Conservation (phyloP, 2,329 filamentous ascomycete genomes). For the Curvularia lunata region DNA sequence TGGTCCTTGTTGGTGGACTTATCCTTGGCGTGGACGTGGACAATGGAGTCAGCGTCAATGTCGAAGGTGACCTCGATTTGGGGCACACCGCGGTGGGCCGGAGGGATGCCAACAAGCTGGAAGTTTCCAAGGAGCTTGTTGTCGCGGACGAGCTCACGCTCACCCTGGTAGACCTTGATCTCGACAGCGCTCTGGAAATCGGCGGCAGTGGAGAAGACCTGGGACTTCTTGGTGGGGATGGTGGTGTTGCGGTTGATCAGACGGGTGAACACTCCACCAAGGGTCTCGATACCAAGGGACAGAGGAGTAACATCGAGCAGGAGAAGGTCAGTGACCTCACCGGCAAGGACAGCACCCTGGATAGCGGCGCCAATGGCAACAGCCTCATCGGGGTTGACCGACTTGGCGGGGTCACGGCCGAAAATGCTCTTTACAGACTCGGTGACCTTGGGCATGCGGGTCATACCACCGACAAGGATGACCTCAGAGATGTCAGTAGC, state of each 20-base stretch:
- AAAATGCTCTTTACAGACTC: conserved; percentile 98
- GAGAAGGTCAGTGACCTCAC: conserved; percentile 94
- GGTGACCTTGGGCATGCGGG: conserved; percentile 97
- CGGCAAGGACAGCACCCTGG: conserved; percentile 93
- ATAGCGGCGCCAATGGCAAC: conserved; percentile 97
- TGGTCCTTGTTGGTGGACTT: conserved; percentile 99
- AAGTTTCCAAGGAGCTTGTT: conserved; percentile 99
- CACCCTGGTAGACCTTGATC: conserved; percentile 99
- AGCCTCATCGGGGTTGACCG: conserved; percentile 97
- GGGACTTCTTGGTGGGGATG: conserved; percentile 98
- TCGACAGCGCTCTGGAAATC: conserved; percentile 99
- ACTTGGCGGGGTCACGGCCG: conserved; percentile 94
- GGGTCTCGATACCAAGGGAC: conserved; percentile 97
- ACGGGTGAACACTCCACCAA: conserved; percentile 96
- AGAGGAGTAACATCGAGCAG: conserved; percentile 95
- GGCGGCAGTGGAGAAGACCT: conserved; percentile 95
- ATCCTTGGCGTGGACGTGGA: conserved; percentile 97
- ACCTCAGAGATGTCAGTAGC: conserved; percentile 97
- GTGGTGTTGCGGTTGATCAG: conserved; percentile 99
- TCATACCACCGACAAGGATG: conserved; percentile 98
- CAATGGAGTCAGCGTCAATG: conserved; percentile 96
- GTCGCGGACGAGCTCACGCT: conserved; percentile 97
- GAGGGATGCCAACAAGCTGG: conserved; percentile 96
- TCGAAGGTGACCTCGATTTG: conserved; percentile 99
- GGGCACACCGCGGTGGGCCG: conserved; percentile 93